Evolutionary conservation across 352 stramenopile genomes (phyloP).

Genomic region (Phytophthora megakarya): DNA sequence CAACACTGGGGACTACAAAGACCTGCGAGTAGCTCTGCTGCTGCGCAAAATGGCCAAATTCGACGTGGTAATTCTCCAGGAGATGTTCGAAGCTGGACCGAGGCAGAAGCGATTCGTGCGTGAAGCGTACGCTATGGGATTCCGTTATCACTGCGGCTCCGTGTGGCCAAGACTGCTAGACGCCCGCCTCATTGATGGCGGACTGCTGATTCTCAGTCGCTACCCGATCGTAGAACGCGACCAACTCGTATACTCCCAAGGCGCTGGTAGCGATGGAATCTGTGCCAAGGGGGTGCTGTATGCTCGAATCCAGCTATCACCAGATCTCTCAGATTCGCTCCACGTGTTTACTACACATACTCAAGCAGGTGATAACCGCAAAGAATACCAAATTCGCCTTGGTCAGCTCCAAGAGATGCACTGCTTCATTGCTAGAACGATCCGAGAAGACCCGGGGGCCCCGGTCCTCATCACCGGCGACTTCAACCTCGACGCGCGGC

Average conservation of each 20-base stretch:
- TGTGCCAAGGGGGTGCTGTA: constrained; percentile 82
- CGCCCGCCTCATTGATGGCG: constrained; percentile 69
- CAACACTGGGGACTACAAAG: constrained; percentile 71
- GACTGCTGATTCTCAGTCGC: constrained; percentile 81
- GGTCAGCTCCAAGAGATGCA: constrained; percentile 69
- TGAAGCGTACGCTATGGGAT: constrained; percentile 59
- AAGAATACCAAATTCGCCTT: constrained; percentile 59
- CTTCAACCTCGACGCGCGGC: constrained; percentile 82
- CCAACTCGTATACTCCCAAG: constrained; percentile 59
- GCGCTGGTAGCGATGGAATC: constrained; percentile 68
- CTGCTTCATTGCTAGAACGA: constrained; percentile 54
- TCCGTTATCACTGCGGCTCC: constrained; percentile 77
- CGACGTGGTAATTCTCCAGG: constrained; percentile 76
- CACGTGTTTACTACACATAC: constrained; percentile 90
- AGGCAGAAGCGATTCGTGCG: constrained; percentile 63
- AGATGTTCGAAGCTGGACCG: constrained; percentile 79
- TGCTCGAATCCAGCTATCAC: constrained; percentile 74
- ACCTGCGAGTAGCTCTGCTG: constrained; percentile 67
- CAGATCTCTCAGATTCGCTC: constrained; percentile 66
- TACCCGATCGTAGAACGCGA: constrained; percentile 79
- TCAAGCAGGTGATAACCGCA: constrained; percentile 60
- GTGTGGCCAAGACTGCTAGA: constrained; percentile 66
- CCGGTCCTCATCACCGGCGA: constrained; percentile 78
- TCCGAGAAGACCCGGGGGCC: constrained; percentile 53
- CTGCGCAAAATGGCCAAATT: constrained; percentile 75